These are phyloP conservation scores for Xylariomycetidae sp. DNA, from an alignment of 2,329 filamentous ascomycete species.

Conservation along the genomic window DNA sequence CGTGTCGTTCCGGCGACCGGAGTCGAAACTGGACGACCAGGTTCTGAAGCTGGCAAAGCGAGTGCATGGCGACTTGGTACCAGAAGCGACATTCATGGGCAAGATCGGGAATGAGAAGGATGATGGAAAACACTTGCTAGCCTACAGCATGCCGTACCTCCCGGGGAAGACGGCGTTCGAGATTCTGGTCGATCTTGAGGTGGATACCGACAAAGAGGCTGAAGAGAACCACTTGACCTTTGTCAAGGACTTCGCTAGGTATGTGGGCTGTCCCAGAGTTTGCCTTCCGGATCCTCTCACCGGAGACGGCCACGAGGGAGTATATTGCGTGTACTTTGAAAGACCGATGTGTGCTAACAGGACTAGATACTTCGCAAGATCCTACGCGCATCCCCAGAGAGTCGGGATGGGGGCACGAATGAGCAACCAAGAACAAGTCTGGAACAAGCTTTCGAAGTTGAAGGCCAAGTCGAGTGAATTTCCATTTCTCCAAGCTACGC, in stretches of 20 bases:
- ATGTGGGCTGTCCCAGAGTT: too few species aligned
- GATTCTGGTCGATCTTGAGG: background rate
- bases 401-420: too few species aligned
- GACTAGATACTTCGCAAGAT: too few species aligned
- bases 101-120: background rate
- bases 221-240: background rate
- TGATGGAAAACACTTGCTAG: background rate
- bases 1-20: background rate
- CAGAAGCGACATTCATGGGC: too few species aligned
- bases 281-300: too few species aligned
- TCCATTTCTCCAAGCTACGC: background rate
- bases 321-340: too few species aligned
- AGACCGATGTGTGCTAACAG: too few species aligned
- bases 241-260: background rate
- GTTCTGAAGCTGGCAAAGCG: background rate
- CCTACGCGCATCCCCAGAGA: too few species aligned
- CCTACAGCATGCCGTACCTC: too few species aligned
- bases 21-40: background rate
- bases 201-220: too few species aligned
- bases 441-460: background rate
- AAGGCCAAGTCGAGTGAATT: background rate
- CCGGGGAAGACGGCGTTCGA: background rate
- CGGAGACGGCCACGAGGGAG: too few species aligned
- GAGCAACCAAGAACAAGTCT: too few species aligned
- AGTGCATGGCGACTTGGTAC: slow-evolving; percentile 1